A percentile compares a stretch with the other conserved stretches of the same genome.
phyloP scores from a whole-genome alignment of 1,284 basidiomycete species.

The Rhodotorula sp. region DNA sequence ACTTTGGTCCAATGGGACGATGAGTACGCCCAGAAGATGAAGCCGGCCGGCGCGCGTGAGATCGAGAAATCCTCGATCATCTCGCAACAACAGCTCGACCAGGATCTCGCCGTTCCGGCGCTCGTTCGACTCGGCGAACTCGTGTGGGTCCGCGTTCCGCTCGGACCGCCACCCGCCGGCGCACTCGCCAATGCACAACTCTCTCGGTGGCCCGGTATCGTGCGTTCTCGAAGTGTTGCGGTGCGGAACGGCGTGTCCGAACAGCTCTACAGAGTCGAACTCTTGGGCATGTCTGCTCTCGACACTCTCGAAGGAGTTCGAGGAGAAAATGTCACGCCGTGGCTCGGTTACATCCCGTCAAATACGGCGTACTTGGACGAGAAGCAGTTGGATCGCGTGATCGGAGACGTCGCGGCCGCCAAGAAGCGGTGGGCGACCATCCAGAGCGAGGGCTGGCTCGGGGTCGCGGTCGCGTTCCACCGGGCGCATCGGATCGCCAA shows the following conservation, averaged over 20 bases:
- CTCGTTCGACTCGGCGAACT: slow-evolving; percentile 27
- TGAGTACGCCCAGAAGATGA: slow-evolving; percentile 12
- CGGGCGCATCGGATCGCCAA: slow-evolving; percentile 23
- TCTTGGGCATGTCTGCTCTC: slow-evolving; percentile 13
- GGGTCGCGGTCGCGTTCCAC: slow-evolving; percentile 19
- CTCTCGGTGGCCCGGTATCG: slow-evolving; percentile 32
- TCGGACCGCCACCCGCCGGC: slow-evolving; percentile 15
- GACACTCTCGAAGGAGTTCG: slow-evolving; percentile 22
- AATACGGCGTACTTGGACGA: slow-evolving; percentile 15
- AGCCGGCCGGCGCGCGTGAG: slow-evolving; percentile 2
- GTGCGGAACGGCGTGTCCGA: neutral
- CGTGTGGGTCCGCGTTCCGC: slow-evolving; percentile 34
- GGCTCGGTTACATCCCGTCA: slow-evolving; percentile 26
- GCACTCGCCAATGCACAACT: slow-evolving; percentile 15
- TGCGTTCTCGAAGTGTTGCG: slow-evolving; percentile 16
- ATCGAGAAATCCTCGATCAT: neutral
- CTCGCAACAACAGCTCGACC: slow-evolving; percentile 9
- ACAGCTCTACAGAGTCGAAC: slow-evolving; percentile 16
- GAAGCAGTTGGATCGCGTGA: neutral
- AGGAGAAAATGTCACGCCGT: slow-evolving; percentile 28
- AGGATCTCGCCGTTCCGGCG: slow-evolving; percentile 16
- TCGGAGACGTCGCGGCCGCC: neutral
- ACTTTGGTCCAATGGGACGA: neutral
- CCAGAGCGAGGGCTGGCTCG: slow-evolving; percentile 6
- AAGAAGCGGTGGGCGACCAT: slow-evolving; percentile 25